Percentiles rank a stretch among this genome's conserved stretches.
phyloP scores from a whole-genome alignment of 352 stramenopile genomes.

The Globisporangium echinulatum region DNA sequence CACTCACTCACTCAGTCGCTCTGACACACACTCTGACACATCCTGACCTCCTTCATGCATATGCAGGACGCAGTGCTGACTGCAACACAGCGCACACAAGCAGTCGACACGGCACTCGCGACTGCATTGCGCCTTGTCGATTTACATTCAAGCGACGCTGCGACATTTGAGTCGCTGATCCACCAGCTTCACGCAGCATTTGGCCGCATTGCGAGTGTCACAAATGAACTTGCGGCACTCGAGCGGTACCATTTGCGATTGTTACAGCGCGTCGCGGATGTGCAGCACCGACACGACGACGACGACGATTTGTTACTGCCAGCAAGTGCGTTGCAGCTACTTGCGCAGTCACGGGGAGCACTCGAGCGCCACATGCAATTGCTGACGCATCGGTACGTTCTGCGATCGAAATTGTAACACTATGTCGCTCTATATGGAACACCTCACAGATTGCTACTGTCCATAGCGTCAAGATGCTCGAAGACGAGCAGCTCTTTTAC shows the following conservation, averaged over 20 bases:
- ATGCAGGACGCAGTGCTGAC: slow-evolving; percentile 6
- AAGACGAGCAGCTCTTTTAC: slow-evolving; percentile 60
- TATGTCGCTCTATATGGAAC: not conserved
- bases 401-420: slow-evolving; percentile 1
- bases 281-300: slow-evolving; percentile 21
- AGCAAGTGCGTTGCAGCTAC: slow-evolving; percentile 33
- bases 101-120: slow-evolving; percentile 8
- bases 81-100: not conserved
- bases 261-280: slow-evolving; percentile 25
- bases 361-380: slow-evolving; percentile 37
- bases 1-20: too few species aligned
- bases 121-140: not conserved
- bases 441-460: not conserved
- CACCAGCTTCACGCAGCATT: slow-evolving; percentile 36
- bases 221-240: slow-evolving; percentile 30
- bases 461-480: slow-evolving; percentile 45
- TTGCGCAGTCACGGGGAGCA: slow-evolving; percentile 19
- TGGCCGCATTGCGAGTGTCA: slow-evolving; percentile 31
- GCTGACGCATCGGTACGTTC: slow-evolving; percentile 22
- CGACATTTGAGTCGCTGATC: slow-evolving; percentile 20
- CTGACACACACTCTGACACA: too few species aligned
- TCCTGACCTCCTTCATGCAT: too few species aligned
- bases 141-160: not conserved
- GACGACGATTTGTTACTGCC: slow-evolving; percentile 17
- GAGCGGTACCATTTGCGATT: slow-evolving; percentile 34